Percentiles rank a stretch among this genome's conserved stretches.
These are phyloP conservation scores for Saccharomycopsis sp. DNA, from an alignment of 805 yeast genomes.

Conservation along the genomic window DNA sequence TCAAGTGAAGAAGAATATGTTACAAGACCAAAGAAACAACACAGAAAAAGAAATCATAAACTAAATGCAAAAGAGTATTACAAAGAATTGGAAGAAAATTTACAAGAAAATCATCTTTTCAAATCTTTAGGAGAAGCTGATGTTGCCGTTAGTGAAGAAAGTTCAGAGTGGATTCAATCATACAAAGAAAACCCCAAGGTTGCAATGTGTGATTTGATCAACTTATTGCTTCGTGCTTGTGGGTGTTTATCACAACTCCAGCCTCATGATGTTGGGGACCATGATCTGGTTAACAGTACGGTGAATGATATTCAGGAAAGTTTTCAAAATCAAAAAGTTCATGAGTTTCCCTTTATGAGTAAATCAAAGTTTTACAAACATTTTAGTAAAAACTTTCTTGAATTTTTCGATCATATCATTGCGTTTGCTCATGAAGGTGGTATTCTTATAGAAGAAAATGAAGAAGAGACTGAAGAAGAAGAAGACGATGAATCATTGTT, in stretches of 20 bases:
- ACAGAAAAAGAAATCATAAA: not conserved
- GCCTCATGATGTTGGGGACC: constrained; percentile 63
- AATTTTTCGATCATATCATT: constrained; percentile 45
- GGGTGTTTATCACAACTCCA: constrained; percentile 62
- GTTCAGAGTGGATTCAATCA: constrained; percentile 47
- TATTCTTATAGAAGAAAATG: constrained; percentile 27
- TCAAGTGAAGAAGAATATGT: not conserved
- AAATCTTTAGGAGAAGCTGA: constrained; percentile 41
- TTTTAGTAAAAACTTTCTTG: constrained; percentile 43
- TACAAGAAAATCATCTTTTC: constrained; percentile 38
- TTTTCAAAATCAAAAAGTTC: constrained; percentile 49
- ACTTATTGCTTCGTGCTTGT: constrained; percentile 56
- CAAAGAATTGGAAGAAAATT: constrained; percentile 20
- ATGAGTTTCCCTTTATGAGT: constrained; percentile 59
- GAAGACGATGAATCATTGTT: constrained; percentile 27
- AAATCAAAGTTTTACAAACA: constrained; percentile 36
- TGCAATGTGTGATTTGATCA: constrained; percentile 54
- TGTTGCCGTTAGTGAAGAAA: constrained; percentile 39
- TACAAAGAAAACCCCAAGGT: constrained; percentile 33
- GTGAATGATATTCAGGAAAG: constrained; percentile 59
- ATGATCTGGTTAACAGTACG: constrained; percentile 64
- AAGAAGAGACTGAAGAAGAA: constrained; percentile 27
- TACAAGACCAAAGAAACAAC: not conserved
- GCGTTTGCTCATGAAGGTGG: constrained; percentile 52
- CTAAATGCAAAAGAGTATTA: constrained; percentile 4